Evolutionary conservation across 2,329 filamentous ascomycete species (phyloP), one percentile per base, ranked within the genome.

Genomic region (Biscogniauxia sp.): DNA sequence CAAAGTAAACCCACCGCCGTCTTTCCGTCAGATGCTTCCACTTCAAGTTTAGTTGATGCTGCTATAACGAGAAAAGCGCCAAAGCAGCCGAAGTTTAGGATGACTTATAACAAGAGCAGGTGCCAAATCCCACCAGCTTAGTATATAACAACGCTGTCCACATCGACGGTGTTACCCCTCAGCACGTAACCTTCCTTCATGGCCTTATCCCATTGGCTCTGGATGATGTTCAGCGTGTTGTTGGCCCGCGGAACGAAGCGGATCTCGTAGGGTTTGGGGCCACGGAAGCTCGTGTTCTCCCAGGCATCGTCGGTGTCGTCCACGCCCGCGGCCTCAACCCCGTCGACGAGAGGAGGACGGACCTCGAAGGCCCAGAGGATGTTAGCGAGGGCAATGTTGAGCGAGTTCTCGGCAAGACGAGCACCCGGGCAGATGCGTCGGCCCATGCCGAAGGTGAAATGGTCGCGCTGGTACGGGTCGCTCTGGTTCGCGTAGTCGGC

Each of bases 341-440:
- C 57, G 19, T 62, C 60, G 11, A 63, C 54, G 11, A 62, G 15
- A 6, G 65, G 61, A 23, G 64, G 65, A 2, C 54, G 59, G 13
- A 54, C 19, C 23, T 26, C 52, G 17, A 5, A 54, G 52, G 52
- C 52, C 52, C 52, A 54, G 7, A 54, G 52, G 23, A 54, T 54
- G 25, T 73, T 73, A 3, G 65, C 63, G 3, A 66, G 53, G 2
- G 58, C 63, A 41, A 66, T 55, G 52, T 59, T 51, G 5, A 82
- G 70, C n/a, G 74, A 78, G 11, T 77, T 76, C 64, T 82, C 80
- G 9, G 79, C 78, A 1, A 83, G 73, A 55, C 81, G 78, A 4
- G 78, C 77, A 0, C 80, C 79, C 1, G 76, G 77, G 63, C 80
- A 82, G 20, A 80, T 76, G 7, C 80, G 73, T 4, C 80, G 71